phyloP scores from a whole-genome alignment of 129 eudicot genomes.

The Smallanthus sonchifolius region DNA sequence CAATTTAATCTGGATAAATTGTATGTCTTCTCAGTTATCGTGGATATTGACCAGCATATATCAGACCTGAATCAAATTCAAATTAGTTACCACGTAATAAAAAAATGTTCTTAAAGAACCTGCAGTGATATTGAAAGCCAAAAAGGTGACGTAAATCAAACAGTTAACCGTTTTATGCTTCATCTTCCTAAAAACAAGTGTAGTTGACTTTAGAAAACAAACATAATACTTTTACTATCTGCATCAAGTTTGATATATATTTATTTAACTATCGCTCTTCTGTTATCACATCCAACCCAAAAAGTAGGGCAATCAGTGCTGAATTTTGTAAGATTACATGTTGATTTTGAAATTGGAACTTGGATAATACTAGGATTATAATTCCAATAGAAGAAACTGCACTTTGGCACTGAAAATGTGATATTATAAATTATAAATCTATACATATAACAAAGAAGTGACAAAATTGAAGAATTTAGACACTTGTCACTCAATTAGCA shows the following conservation, averaged over 20 bases:
- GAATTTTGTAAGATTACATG: conserved; percentile 7
- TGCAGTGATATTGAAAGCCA: not conserved
- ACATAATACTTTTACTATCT: not conserved
- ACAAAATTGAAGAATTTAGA: not conserved
- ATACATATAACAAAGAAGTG: not conserved
- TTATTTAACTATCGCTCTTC: conserved; percentile 1
- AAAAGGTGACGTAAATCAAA: not conserved
- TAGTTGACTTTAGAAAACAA: not conserved
- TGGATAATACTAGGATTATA: not conserved
- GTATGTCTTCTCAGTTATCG: not conserved
- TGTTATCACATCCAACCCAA: not conserved
- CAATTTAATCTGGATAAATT: not conserved
- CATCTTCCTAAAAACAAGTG: not conserved
- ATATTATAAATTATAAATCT: not conserved
- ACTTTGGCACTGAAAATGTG: not conserved
- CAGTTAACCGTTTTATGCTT: not conserved
- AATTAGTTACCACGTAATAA: not conserved
- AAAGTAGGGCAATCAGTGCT: not conserved
- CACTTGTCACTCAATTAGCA: too few species aligned
- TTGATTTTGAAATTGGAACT: not conserved
- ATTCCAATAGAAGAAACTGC: not conserved
- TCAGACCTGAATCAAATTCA: not conserved
- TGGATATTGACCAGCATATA: not conserved
- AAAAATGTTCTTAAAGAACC: not conserved
- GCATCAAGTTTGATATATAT: not conserved